Conservation (phyloP, 2,329 filamentous ascomycete genomes). For the Penicillium brasilianum region DNA sequence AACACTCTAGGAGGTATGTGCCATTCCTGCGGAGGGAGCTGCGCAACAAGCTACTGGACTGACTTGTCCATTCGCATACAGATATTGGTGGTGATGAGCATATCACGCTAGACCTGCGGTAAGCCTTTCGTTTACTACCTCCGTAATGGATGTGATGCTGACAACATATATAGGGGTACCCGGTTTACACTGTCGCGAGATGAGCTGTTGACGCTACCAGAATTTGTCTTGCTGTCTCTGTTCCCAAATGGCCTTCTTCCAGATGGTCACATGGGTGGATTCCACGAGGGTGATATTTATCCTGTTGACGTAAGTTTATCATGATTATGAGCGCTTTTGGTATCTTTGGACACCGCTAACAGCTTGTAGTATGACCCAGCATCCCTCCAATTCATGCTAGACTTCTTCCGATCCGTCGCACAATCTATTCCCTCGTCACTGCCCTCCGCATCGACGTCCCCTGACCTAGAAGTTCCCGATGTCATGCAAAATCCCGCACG, state of each 20-base stretch:
- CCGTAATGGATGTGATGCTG: slow-evolving; percentile 14
- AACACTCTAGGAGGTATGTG: slow-evolving; percentile 82
- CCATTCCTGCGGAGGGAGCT: background rate
- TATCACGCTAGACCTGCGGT: slow-evolving; percentile 93
- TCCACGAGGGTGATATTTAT: slow-evolving; percentile 90
- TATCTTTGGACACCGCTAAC: slow-evolving; percentile 9
- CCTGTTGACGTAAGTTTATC: slow-evolving; percentile 84
- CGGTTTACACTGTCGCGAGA: slow-evolving; percentile 93
- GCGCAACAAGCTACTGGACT: slow-evolving; percentile 9
- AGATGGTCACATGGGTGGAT: slow-evolving; percentile 92
- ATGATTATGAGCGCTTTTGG: background rate
- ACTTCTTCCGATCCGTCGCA: slow-evolving; percentile 95
- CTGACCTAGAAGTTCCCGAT: slow-evolving; percentile 68
- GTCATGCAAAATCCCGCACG: slow-evolving; percentile 71
- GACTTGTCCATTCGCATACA: slow-evolving; percentile 38
- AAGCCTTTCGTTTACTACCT: slow-evolving; percentile 39
- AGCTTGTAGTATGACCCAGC: slow-evolving; percentile 83
- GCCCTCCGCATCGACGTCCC: slow-evolving; percentile 67
- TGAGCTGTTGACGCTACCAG: slow-evolving; percentile 90
- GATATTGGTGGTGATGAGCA: slow-evolving; percentile 90
- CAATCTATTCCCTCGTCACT: slow-evolving; percentile 81
- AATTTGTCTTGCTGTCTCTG: slow-evolving; percentile 95
- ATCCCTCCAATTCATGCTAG: slow-evolving; percentile 97
- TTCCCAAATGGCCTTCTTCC: slow-evolving; percentile 98
- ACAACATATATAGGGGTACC: slow-evolving; percentile 68